These are phyloP conservation scores for Debaryomyces sp. DNA, from an alignment of 1,139 yeast species.

Conservation along the genomic window DNA sequence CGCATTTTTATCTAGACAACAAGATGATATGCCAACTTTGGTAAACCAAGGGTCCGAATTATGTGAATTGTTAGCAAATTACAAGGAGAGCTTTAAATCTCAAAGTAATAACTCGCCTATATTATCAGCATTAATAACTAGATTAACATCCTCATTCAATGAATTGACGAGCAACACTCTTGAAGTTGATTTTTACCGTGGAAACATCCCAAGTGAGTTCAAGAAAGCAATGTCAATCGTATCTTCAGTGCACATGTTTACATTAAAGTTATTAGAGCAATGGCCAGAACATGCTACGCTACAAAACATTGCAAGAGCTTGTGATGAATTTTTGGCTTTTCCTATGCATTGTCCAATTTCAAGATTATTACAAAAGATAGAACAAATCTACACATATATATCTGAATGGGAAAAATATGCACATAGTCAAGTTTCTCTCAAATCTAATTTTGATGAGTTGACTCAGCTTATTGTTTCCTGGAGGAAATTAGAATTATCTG, in stretches of 20 bases:
- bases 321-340: conserved; percentile 64
- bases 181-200: conserved; percentile 67
- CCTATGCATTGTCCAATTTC: conserved; percentile 76
- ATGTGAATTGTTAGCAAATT: conserved; percentile 23
- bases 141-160: conserved; percentile 32
- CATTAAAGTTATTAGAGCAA: conserved; percentile 53
- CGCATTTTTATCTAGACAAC: conserved; percentile 24
- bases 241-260: conserved; percentile 48
- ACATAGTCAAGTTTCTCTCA: conserved; percentile 71
- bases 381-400: conserved; percentile 79
- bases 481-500: conserved; percentile 83
- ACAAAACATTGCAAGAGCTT: conserved; percentile 64
- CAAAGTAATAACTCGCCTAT: conserved; percentile 34
- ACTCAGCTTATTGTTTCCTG: conserved; percentile 79
- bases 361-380: conserved; percentile 76
- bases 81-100: conserved; percentile 20
- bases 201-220: conserved; percentile 63
- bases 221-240: conserved; percentile 58
- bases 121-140: conserved; percentile 46
- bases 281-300: conserved; percentile 98
- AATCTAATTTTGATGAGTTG: conserved; percentile 54
- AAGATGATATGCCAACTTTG: conserved; percentile 27
- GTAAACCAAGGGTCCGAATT: conserved; percentile 48
- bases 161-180: conserved; percentile 20
- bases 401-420: conserved; percentile 97